These are phyloP conservation scores for Diutina pseudorugosa DNA, from an alignment of 1,139 yeast genomes.

Conservation along the genomic window DNA sequence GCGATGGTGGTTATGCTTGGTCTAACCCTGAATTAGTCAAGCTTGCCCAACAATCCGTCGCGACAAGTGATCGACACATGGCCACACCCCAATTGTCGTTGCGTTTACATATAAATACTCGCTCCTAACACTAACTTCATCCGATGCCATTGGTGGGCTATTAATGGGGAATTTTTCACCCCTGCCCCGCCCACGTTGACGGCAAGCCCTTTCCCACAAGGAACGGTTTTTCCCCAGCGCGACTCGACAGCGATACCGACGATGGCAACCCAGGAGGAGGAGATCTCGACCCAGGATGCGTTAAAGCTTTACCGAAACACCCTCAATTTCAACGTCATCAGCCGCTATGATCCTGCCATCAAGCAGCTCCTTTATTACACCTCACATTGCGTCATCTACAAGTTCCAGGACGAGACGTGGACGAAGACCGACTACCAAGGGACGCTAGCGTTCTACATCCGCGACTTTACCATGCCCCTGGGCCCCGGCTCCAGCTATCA, in stretches of 20 bases:
- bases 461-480: conserved; percentile 32
- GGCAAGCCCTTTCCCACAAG: no score
- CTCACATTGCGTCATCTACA: conserved; percentile 74
- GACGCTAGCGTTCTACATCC: conserved; percentile 63
- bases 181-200: background rate
- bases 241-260: background rate
- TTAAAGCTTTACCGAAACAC: conserved; percentile 55
- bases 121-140: no score
- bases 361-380: conserved; percentile 65
- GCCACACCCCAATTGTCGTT: no score
- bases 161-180: no score
- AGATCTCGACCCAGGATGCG: conserved; percentile 18
- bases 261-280: conserved; percentile 3
- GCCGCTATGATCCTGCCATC: conserved; percentile 71
- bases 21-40: no score
- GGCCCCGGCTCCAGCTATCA: conserved; percentile 18
- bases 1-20: no score
- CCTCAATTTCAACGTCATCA: conserved; percentile 68
- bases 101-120: no score
- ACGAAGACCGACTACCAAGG: conserved; percentile 72
- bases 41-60: no score
- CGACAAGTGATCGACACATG: no score
- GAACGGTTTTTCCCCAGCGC: background rate
- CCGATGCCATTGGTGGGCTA: no score
- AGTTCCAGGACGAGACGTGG: conserved; percentile 59